phyloP scores from a whole-genome alignment of 1,284 basidiomycete genomes.

The Marasmius fiardii region DNA sequence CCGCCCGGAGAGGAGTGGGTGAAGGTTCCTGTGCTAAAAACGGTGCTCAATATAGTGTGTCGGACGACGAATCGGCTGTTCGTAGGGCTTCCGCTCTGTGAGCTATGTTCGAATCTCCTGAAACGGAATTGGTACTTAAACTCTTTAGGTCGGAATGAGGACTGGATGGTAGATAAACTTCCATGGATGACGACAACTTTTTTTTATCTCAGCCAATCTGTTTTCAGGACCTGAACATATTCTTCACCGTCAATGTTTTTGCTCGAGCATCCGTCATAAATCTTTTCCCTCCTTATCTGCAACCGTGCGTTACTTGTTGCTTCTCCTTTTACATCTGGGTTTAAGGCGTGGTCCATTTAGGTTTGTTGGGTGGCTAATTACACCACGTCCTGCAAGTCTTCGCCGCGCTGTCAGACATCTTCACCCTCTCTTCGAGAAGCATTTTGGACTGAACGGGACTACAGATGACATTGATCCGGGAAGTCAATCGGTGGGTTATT shows the following conservation, averaged over 20 bases:
- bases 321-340: background rate
- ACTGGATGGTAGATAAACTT: conserved; percentile 1
- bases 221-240: conserved; percentile 21
- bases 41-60: conserved; percentile 19
- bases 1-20: conserved; percentile 26
- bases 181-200: background rate
- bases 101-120: conserved; percentile 1
- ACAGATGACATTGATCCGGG: background rate
- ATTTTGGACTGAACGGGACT: background rate
- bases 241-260: conserved; percentile 24
- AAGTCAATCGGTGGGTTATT: background rate
- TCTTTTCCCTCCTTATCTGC: background rate
- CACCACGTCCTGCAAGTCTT: conserved; percentile 1
- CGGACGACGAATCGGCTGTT: conserved; percentile 28
- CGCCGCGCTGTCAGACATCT: background rate
- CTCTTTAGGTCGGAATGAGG: conserved; percentile 1
- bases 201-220: background rate
- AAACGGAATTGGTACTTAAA: background rate
- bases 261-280: conserved; percentile 1
- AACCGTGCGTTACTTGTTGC: background rate
- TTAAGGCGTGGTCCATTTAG: background rate
- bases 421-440: background rate
- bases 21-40: conserved; percentile 16
- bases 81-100: conserved; percentile 33
- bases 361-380: background rate